These are phyloP conservation scores for Barnettozyma vustinii DNA, from an alignment of 805 yeast species.

Conservation along the genomic window DNA sequence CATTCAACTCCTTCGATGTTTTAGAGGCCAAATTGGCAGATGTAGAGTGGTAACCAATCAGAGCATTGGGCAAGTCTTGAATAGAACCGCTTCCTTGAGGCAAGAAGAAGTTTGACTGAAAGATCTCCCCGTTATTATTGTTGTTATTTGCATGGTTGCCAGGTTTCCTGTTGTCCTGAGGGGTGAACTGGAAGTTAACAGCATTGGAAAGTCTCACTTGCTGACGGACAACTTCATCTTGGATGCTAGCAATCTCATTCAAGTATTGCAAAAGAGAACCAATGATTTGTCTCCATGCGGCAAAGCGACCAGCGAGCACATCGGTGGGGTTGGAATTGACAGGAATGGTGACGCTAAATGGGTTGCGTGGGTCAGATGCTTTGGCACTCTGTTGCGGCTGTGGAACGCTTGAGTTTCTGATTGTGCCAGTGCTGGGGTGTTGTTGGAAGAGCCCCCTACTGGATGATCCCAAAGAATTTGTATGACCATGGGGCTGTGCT, in stretches of 20 bases:
- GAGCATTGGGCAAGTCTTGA: conserved; percentile 71
- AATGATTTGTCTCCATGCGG: conserved; percentile 80
- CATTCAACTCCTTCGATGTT: conserved; percentile 54
- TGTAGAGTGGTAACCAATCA: conserved; percentile 60
- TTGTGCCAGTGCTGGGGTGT: conserved; percentile 5
- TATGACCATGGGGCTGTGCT: conserved; percentile 1
- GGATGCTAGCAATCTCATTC: conserved; percentile 74
- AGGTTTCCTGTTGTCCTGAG: conserved; percentile 3
- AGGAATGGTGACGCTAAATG: conserved; percentile 47
- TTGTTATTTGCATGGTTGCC: background rate
- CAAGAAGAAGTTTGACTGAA: conserved; percentile 46
- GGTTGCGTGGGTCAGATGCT: conserved; percentile 39
- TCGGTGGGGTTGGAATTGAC: conserved; percentile 77
- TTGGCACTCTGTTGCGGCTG: background rate
- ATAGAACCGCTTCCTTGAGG: conserved; percentile 78
- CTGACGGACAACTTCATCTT: conserved; percentile 84
- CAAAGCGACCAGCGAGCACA: conserved; percentile 73
- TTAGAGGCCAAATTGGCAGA: conserved; percentile 54
- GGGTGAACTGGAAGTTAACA: conserved; percentile 39
- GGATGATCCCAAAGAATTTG: conserved; percentile 6
- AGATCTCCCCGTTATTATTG: conserved; percentile 8
- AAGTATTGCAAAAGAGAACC: conserved; percentile 70
- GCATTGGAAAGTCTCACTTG: conserved; percentile 79
- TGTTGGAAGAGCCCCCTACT: conserved; percentile 3
- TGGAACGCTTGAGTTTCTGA: conserved; percentile 9